Percentiles rank a stretch among this genome's conserved stretches.
phyloP scores from a whole-genome alignment of 352 stramenopile species.

The Phytopythium chamaehyphon region DNA sequence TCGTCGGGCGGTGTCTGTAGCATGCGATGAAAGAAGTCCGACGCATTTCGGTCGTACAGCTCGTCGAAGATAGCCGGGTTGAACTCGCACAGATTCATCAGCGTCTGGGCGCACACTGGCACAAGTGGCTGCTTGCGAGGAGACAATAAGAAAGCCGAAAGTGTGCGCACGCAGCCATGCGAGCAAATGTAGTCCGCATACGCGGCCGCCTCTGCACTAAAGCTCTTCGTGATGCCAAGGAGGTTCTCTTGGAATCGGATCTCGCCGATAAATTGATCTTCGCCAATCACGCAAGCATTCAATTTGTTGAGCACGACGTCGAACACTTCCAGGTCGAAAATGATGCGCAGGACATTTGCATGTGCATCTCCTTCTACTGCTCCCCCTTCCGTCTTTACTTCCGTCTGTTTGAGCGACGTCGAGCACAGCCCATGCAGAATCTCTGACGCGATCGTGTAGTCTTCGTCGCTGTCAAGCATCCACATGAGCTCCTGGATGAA shows the following conservation, averaged over 20 bases:
- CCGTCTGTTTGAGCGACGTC: constrained; percentile 27
- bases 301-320: constrained; percentile 65
- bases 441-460: constrained; percentile 65
- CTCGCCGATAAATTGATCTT: constrained; percentile 68
- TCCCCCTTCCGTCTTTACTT: neutral
- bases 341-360: constrained; percentile 40
- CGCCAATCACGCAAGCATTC: constrained; percentile 58
- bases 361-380: constrained; percentile 17
- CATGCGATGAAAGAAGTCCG: constrained; percentile 72
- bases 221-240: constrained; percentile 73
- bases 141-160: constrained; percentile 68
- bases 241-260: constrained; percentile 79
- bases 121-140: constrained; percentile 54
- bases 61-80: constrained; percentile 64
- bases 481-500: constrained; percentile 72
- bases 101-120: constrained; percentile 54
- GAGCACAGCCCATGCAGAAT: constrained; percentile 67
- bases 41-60: constrained; percentile 56
- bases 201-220: constrained; percentile 46
- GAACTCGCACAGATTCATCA: constrained; percentile 79
- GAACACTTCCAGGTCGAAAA: constrained; percentile 62
- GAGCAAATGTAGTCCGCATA: constrained; percentile 66
- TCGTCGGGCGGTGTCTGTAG: constrained; percentile 75
- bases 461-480: constrained; percentile 70
- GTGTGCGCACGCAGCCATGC: constrained; percentile 37